phyloP scores from a whole-genome alignment of 1,284 basidiomycete genomes.

The Fomitopsis schrenkii region DNA sequence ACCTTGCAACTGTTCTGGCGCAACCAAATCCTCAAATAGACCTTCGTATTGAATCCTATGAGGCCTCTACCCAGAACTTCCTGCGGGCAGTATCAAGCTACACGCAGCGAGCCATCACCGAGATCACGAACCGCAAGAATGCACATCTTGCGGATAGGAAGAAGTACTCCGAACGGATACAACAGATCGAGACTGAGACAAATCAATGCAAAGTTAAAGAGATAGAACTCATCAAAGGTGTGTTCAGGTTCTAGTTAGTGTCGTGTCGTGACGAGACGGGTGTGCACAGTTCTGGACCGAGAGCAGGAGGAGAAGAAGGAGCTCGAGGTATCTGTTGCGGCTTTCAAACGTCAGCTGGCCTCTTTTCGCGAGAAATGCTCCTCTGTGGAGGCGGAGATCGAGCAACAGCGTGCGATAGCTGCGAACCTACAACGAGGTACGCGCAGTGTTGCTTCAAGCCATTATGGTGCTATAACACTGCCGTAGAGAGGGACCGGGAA shows the following conservation, averaged over 20 bases:
- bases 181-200: constrained; percentile 59
- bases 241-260: constrained; percentile 17
- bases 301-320: constrained; percentile 72
- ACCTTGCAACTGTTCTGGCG: constrained; percentile 53
- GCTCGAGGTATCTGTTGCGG: constrained; percentile 55
- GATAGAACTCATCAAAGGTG: constrained; percentile 67
- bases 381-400: constrained; percentile 62
- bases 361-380: constrained; percentile 54
- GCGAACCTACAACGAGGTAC: constrained; percentile 60
- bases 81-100: constrained; percentile 64
- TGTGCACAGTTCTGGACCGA: constrained; percentile 50
- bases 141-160: constrained; percentile 57
- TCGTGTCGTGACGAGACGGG: not conserved
- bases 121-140: constrained; percentile 58
- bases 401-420: constrained; percentile 57
- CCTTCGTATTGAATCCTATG: constrained; percentile 56
- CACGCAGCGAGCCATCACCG: constrained; percentile 58
- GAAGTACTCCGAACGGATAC: constrained; percentile 48
- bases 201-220: constrained; percentile 69
- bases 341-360: constrained; percentile 59
- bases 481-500: constrained; percentile 66
- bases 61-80: constrained; percentile 64
- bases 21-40: constrained; percentile 61
- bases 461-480: not conserved
- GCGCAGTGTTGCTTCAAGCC: constrained; percentile 8